Evolutionary conservation across 2,329 filamentous ascomycete genomes (phyloP).

Genomic region (Stachybotrys chartarum): DNA sequence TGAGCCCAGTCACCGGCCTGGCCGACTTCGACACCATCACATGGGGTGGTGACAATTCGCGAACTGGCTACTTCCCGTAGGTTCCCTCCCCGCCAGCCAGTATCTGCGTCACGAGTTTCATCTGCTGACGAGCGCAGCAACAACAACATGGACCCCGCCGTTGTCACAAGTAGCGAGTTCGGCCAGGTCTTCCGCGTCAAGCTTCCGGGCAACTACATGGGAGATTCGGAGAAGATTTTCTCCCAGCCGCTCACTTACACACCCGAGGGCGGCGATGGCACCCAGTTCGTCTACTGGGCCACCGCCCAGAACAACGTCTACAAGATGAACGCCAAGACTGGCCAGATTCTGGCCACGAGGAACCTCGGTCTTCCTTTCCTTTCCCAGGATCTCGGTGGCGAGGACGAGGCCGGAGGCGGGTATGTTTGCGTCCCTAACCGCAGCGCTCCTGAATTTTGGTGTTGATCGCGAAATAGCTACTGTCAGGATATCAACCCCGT

Average conservation of each 20-base stretch:
- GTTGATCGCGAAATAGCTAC: background rate
- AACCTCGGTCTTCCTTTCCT: slow-evolving; percentile 1
- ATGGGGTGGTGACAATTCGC: slow-evolving; percentile 1
- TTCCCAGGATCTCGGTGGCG: background rate
- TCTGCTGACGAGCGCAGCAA: background rate
- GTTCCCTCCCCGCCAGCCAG: background rate
- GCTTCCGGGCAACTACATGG: background rate
- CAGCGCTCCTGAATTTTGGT: background rate
- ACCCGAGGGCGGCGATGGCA: slow-evolving; percentile 1
- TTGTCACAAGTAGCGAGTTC: background rate
- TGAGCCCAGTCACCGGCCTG: background rate
- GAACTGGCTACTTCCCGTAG: slow-evolving; percentile 1
- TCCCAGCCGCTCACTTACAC: slow-evolving; percentile 2
- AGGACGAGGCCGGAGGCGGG: background rate
- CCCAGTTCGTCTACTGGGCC: slow-evolving; percentile 1
- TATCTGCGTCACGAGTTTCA: background rate
- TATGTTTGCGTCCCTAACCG: background rate
- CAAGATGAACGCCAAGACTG: slow-evolving; percentile 2
- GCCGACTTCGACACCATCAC: background rate
- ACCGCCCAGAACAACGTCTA: slow-evolving; percentile 1
- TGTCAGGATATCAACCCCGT: slow-evolving; percentile 1
- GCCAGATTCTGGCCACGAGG: background rate
- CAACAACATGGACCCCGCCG: slow-evolving; percentile 1
- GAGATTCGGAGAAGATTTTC: background rate
- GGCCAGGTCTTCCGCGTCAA: background rate